A percentile compares a stretch with the other conserved stretches of the same genome.
Evolutionary conservation across 352 stramenopile species (phyloP).

Genomic region (Phytophthora capsici): DNA sequence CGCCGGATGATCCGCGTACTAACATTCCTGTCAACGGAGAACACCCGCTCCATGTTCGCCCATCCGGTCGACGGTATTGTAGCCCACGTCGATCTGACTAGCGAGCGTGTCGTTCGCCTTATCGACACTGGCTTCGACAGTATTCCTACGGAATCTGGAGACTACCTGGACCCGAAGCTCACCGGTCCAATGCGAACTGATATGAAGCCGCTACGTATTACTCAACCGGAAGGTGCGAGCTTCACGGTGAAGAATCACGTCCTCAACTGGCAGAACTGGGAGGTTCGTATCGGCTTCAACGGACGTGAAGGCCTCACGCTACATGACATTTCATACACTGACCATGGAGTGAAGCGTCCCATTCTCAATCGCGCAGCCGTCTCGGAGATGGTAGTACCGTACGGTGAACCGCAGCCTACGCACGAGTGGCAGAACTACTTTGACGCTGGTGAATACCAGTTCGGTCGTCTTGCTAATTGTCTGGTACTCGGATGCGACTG

Average conservation of each 20-base stretch:
- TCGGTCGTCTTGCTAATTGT: constrained; percentile 72
- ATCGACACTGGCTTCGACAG: constrained; percentile 46
- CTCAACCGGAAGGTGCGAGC: constrained; percentile 72
- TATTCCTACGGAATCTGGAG: constrained; percentile 33
- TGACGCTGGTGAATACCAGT: constrained; percentile 80
- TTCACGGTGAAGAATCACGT: constrained; percentile 68
- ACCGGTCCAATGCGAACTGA: constrained; percentile 39
- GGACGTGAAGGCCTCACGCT: constrained; percentile 80
- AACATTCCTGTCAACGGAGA: constrained; percentile 39
- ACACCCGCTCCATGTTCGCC: constrained; percentile 50
- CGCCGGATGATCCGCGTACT: constrained; percentile 50
- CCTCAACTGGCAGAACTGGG: constrained; percentile 84
- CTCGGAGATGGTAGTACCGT: constrained; percentile 89
- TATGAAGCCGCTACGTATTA: constrained; percentile 68
- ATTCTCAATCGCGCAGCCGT: constrained; percentile 70
- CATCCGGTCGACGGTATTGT: constrained; percentile 48
- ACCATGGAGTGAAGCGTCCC: constrained; percentile 38
- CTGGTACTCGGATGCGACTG: constrained; percentile 84
- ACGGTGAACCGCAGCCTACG: constrained; percentile 70
- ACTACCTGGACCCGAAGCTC: constrained; percentile 37
- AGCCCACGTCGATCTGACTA: constrained; percentile 46
- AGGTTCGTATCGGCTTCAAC: constrained; percentile 81
- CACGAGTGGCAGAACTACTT: constrained; percentile 86
- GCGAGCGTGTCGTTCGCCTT: constrained; percentile 38
- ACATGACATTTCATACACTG: constrained; percentile 67